A percentile compares a stretch with the other conserved stretches of the same genome.
phyloP scores from a whole-genome alignment of 225 moss, liverwort and hornwort genomes.

The Bryum argenteum region DNA sequence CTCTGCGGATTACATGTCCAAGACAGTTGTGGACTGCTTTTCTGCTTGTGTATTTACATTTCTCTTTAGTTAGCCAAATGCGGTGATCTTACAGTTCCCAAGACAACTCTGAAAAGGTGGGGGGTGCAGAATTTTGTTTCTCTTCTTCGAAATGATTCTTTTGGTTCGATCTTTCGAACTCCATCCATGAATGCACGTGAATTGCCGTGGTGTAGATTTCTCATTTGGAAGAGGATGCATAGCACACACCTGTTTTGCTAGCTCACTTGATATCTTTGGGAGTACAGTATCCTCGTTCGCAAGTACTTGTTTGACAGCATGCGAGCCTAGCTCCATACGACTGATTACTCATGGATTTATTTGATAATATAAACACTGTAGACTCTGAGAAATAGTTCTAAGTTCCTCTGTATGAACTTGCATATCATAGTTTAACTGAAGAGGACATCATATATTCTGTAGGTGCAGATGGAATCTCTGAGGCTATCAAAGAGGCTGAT shows the following conservation, averaged over 20 bases:
- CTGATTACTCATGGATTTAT: neutral
- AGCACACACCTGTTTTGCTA: too few relatives aligned
- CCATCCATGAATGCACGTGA: conserved; percentile 13
- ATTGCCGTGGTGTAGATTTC: conserved; percentile 13
- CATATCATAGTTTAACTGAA: neutral
- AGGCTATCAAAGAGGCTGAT: conserved; percentile 11
- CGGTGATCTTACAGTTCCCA: conserved; percentile 32
- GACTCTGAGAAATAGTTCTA: neutral
- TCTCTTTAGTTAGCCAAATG: conserved; percentile 33
- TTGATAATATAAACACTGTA: neutral
- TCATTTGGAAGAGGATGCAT: neutral
- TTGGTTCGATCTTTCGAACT: conserved; percentile 25
- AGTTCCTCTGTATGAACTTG: too few relatives aligned
- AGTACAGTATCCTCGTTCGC: too few relatives aligned
- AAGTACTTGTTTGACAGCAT: too few relatives aligned
- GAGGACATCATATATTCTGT: too few relatives aligned
- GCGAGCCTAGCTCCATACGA: too few relatives aligned
- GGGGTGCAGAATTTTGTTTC: conserved; percentile 26
- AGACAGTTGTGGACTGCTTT: conserved; percentile 31
- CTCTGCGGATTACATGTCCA: conserved; percentile 25
- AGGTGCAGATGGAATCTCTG: neutral
- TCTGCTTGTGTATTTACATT: conserved; percentile 39
- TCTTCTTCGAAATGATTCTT: conserved; percentile 20
- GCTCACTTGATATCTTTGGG: too few relatives aligned
- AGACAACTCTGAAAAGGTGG: conserved; percentile 33